A percentile compares a stretch with the other conserved stretches of the same genome.
Conservation (phyloP, 345 rosid species). For the Streptanthus diversifolius region DNA sequence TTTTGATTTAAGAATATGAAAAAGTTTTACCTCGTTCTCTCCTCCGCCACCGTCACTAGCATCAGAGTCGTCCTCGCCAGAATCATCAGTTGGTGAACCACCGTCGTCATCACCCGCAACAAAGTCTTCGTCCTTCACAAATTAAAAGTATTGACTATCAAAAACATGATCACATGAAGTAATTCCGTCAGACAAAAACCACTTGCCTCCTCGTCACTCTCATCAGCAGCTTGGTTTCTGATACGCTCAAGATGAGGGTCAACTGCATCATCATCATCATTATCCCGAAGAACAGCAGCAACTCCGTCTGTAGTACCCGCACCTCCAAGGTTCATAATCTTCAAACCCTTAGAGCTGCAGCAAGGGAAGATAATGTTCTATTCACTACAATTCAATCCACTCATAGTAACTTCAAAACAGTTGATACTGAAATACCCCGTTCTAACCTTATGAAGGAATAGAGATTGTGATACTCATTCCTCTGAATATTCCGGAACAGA, state of each 20-base stretch:
- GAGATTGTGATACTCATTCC: conserved; percentile 91
- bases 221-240: conserved; percentile 80
- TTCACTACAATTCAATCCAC: conserved; percentile 1
- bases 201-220: conserved; percentile 90
- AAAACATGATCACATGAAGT: conserved; percentile 1
- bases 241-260: conserved; percentile 96
- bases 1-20: neutral
- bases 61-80: conserved; percentile 74
- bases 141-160: neutral
- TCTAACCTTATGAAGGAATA: conserved; percentile 79
- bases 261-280: conserved; percentile 81
- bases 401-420: neutral
- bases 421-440: neutral
- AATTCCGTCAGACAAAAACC: neutral
- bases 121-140: conserved; percentile 85
- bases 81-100: conserved; percentile 97
- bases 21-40: conserved; percentile 68
- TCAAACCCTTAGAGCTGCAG: conserved; percentile 82
- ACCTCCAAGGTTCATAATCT: conserved; percentile 87
- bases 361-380: conserved; percentile 7
- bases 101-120: conserved; percentile 75
- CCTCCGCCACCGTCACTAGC: conserved; percentile 61
- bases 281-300: conserved; percentile 60
- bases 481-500: conserved; percentile 92
- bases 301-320: conserved; percentile 56